These are phyloP conservation scores for Erysimum pusillum DNA, from an alignment of 441 rosid genomes.

Conservation along the genomic window DNA sequence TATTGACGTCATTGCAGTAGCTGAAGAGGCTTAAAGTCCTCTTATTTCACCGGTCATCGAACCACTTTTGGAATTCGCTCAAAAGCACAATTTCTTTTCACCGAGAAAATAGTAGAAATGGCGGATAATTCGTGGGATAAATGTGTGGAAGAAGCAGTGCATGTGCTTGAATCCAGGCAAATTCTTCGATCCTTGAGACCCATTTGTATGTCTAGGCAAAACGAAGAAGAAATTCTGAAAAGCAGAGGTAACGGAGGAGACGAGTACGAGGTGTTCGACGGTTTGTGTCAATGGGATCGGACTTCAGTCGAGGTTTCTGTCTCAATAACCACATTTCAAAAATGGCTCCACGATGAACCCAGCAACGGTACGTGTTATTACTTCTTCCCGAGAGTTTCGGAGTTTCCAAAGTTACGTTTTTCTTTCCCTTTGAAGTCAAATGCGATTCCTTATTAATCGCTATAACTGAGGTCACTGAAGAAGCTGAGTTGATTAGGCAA, in stretches of 20 bases:
- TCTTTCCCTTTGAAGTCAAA: neutral
- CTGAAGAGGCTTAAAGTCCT: neutral
- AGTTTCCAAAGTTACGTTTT: constrained; percentile 39
- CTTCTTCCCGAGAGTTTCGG: constrained; percentile 38
- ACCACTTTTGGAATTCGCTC: neutral
- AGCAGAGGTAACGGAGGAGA: constrained; percentile 37
- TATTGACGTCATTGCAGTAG: neutral
- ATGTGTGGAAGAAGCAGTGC: constrained; percentile 78
- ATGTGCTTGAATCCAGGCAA: constrained; percentile 67
- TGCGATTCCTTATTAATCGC: neutral
- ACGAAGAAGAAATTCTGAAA: constrained; percentile 13
- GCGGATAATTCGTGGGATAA: constrained; percentile 65
- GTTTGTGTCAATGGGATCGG: constrained; percentile 84
- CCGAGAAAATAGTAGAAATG: constrained; percentile 39
- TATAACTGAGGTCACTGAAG: neutral
- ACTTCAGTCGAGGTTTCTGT: constrained; percentile 74
- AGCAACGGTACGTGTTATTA: constrained; percentile 60
- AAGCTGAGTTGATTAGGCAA: constrained; percentile 14
- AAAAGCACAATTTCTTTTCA: neutral
- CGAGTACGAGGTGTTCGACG: constrained; percentile 70
- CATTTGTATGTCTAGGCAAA: constrained; percentile 53
- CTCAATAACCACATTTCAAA: constrained; percentile 62
- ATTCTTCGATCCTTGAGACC: constrained; percentile 85
- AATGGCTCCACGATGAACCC: constrained; percentile 83
- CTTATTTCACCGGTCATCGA: constrained; percentile 3